These are phyloP conservation scores for Globisporangium apiculatum DNA, from an alignment of 352 stramenopile species.

Conservation along the genomic window DNA sequence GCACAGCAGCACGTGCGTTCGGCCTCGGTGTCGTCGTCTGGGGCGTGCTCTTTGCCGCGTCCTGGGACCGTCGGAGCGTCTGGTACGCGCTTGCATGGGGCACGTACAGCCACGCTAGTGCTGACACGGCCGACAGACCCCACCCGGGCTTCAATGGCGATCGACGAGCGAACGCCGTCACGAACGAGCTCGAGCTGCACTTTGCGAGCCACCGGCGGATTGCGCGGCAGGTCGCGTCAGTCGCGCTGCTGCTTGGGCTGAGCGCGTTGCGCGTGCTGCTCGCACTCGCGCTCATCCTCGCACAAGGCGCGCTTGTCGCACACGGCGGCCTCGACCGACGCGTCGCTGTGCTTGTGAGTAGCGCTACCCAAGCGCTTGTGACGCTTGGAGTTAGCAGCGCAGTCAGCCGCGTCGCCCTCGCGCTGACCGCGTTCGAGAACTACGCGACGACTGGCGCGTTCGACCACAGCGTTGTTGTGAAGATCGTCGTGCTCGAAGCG, in stretches of 20 bases:
- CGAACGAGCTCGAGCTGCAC: conserved; percentile 21
- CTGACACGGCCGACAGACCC: conserved; percentile 17
- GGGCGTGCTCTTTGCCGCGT: conserved; percentile 45
- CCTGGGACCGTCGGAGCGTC: conserved; percentile 49
- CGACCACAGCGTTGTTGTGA: conserved; percentile 23
- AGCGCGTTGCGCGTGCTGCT: conserved; percentile 16
- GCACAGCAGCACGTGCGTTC: conserved; percentile 3
- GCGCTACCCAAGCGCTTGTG: conserved; percentile 15
- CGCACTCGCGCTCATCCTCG: conserved; percentile 22
- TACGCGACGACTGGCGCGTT: conserved; percentile 18
- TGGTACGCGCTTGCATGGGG: conserved; percentile 64
- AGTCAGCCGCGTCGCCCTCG: conserved; percentile 18
- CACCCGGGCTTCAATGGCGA: conserved; percentile 23
- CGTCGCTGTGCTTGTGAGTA: conserved; percentile 23
- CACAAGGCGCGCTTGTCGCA: conserved; percentile 17
- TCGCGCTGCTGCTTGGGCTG: conserved; percentile 15
- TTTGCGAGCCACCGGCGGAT: conserved; percentile 12
- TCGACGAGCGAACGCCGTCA: conserved; percentile 20
- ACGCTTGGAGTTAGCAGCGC: conserved; percentile 22
- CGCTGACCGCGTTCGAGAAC: conserved; percentile 29
- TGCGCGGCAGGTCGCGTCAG: conserved; percentile 11
- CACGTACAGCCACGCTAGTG: conserved; percentile 11
- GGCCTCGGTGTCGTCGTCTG: conserved; percentile 30
- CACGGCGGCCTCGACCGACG: conserved; percentile 17
- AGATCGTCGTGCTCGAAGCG: conserved; percentile 37